These are phyloP conservation scores for Edaphochlamys debaryana DNA, from an alignment of 139 green algal species.

Conservation along the genomic window DNA sequence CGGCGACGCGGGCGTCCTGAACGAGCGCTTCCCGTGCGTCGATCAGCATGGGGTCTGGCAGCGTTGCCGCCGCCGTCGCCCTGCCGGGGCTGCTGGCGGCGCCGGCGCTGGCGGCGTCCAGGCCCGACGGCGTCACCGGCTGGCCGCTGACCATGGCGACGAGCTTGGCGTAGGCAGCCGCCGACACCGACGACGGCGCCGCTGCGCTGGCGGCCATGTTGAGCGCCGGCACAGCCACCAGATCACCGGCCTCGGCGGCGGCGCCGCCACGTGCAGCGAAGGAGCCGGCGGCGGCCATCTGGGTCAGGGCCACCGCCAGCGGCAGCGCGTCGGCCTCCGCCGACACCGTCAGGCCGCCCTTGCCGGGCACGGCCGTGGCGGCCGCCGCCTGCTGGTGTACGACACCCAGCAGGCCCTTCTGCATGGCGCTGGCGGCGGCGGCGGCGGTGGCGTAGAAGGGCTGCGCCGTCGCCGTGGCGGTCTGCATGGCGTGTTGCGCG, in stretches of 20 bases:
- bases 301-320: constrained; percentile 7
- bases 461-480: neutral
- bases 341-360: neutral
- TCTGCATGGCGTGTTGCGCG: constrained; percentile 13
- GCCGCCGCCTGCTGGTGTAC: neutral
- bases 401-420: constrained; percentile 12
- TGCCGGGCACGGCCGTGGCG: too few relatives aligned
- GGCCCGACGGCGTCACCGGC: too few relatives aligned
- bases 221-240: neutral
- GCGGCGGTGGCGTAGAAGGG: constrained; percentile 1
- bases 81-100: too few relatives aligned
- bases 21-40: too few relatives aligned
- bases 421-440: neutral
- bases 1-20: neutral
- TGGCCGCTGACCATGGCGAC: too few relatives aligned
- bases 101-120: too few relatives aligned
- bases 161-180: too few relatives aligned
- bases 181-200: too few relatives aligned
- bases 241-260: neutral
- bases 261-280: too few relatives aligned
- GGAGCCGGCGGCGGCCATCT: neutral
- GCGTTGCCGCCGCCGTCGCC: too few relatives aligned
- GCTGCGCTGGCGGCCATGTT: neutral
- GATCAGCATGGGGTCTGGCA: too few relatives aligned
- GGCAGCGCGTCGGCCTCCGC: neutral